phyloP scores from a whole-genome alignment of 2,329 filamentous ascomycete genomes.

The Clarireedia homoeocarpa region DNA sequence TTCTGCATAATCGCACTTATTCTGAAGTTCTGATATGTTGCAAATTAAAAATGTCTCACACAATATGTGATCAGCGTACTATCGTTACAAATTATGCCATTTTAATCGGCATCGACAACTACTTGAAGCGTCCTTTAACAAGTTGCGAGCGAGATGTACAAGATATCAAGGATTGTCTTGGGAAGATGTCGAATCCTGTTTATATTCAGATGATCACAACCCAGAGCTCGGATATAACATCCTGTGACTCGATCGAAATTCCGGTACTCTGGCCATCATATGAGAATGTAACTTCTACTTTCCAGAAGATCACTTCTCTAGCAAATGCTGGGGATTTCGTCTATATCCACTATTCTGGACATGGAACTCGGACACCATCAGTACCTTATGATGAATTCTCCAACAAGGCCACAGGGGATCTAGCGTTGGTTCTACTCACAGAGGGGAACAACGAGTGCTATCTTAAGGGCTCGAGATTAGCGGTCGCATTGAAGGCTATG shows the following conservation, averaged over 20 bases:
- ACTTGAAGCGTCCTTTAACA: not conserved
- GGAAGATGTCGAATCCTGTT: too few relatives aligned
- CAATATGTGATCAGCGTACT: not conserved
- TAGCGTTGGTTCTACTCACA: not conserved
- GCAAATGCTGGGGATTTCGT: constrained; percentile 13
- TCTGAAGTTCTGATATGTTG: too few relatives aligned
- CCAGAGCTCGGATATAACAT: too few relatives aligned
- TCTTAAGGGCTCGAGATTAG: constrained; percentile 44
- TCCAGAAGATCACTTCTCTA: not conserved
- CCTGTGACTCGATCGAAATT: too few relatives aligned
- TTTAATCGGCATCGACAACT: constrained; percentile 1
- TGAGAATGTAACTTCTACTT: not conserved
- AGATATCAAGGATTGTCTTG: not conserved
- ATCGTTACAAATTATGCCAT: not conserved
- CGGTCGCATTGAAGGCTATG: not conserved
- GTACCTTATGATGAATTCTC: too few relatives aligned
- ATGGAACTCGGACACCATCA: constrained; percentile 6
- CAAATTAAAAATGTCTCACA: too few relatives aligned
- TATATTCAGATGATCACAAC: too few relatives aligned
- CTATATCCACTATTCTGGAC: constrained; percentile 22
- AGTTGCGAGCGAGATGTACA: not conserved
- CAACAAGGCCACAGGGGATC: too few relatives aligned
- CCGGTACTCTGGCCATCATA: not conserved
- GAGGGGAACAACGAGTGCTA: constrained; percentile 3
- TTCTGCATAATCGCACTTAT: too few relatives aligned